Conservation (phyloP, 306 rosid genomes). For the Pyrus pyrifolia region DNA sequence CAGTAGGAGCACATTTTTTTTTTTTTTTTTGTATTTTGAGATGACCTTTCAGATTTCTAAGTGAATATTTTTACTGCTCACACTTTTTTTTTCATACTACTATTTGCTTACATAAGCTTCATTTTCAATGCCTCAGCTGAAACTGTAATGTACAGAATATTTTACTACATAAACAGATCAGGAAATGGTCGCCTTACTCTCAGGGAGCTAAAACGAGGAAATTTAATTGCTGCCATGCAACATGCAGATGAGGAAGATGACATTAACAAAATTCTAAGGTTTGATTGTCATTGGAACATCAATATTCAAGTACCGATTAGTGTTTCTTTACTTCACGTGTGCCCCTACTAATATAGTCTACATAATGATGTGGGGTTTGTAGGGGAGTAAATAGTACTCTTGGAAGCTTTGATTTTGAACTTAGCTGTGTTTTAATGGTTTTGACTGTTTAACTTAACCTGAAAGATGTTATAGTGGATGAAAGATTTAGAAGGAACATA, state of each 20-base stretch:
- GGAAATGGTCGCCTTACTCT: constrained; percentile 78
- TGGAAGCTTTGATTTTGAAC: not conserved
- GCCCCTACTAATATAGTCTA: not conserved
- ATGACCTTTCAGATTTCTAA: not conserved
- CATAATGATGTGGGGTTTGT: not conserved
- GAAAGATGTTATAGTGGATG: not conserved
- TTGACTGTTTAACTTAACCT: not conserved
- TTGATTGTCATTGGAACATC: constrained; percentile 4
- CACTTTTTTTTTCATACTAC: not conserved
- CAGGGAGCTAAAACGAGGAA: constrained; percentile 86
- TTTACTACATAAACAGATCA: constrained; percentile 78
- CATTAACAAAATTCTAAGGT: constrained; percentile 86
- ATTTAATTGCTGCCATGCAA: constrained; percentile 84
- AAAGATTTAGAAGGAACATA: not conserved
- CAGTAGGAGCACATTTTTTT: not conserved
- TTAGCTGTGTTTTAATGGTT: not conserved
- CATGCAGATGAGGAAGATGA: constrained; percentile 96
- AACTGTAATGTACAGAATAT: constrained; percentile 89
- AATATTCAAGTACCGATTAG: not conserved
- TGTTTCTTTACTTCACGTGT: not conserved
- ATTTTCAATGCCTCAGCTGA: constrained; percentile 64
- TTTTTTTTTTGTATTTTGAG: not conserved
- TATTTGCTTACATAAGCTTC: not conserved
- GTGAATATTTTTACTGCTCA: not conserved
- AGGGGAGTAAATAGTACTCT: not conserved